Evolutionary conservation across 73 alveolate genomes (phyloP), one percentile per base, ranked within the genome.

Genomic region (Paramecium sonneborni): DNA sequence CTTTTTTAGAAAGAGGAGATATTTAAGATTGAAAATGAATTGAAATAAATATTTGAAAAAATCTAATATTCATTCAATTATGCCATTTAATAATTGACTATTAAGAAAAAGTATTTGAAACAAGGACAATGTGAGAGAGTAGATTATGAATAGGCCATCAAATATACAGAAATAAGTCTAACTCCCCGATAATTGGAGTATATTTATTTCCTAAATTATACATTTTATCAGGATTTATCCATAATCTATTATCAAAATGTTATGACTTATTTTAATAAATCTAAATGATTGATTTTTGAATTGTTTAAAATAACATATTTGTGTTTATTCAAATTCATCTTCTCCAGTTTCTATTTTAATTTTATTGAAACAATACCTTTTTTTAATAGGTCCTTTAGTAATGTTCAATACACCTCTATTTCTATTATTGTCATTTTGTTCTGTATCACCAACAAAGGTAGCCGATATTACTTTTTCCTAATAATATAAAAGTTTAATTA

Each of bases 21-120:
- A 14, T 14, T 11, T 30, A 1, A 14, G 21, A 30, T 62, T 30
- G 28, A 62, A 62, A 62, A 26, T 62, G 84, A 26, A 26, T 26
- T 3, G 44, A 62, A 62, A 32, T 62, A 26, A 62, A 32, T 62
- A 32, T 62, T 62, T 26, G 20, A 62, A 62, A 62, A 62, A 62
- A 57, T 62, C 44, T 32, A 62, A 62, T 62, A 30, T 26, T 62
- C 84, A 12, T 26, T 62, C 39, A 62, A 62, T 26, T 14, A 62
- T 62, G 84, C 44, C 46, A 26, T 62, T 12, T 32, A 62, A 62
- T 62, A 26, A 62, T 62, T 62, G 84, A 62, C 48, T 30, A 26
- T 14, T 30, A 62, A 62, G 24, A 62, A 62, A 62, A 62, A 62
- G 84, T 62, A 62, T 62, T 62, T 62, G 84, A 62, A 62, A 62